A percentile compares a stretch with the other conserved stretches of the same genome.
Evolutionary conservation across 78 protist species (phyloP).

Genomic region (Isochrysis galbana): DNA sequence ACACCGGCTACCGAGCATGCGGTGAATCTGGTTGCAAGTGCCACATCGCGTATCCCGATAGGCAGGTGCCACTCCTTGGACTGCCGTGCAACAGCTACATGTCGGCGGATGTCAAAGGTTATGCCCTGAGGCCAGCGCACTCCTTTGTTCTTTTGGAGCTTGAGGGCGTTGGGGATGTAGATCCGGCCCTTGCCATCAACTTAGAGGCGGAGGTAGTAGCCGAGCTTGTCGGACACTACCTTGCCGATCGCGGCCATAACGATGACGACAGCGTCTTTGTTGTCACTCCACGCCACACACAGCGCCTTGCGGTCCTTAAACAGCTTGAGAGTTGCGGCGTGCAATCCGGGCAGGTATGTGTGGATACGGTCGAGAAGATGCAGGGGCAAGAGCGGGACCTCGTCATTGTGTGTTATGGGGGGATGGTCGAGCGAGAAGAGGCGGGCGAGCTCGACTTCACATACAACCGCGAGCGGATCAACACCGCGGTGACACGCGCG

Average conservation of each 20-base stretch:
- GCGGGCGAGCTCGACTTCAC: background rate
- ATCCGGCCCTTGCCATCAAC: background rate
- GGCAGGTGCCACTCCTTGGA: background rate
- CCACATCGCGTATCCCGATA: background rate
- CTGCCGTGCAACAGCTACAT: background rate
- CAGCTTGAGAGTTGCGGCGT: background rate
- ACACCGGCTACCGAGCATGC: background rate
- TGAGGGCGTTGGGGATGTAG: background rate
- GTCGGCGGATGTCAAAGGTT: background rate
- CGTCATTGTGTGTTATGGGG: background rate
- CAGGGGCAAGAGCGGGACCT: background rate
- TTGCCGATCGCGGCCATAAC: background rate
- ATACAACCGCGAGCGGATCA: background rate
- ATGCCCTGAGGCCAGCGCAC: background rate
- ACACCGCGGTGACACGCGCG: background rate
- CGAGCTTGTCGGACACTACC: background rate
- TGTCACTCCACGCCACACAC: background rate
- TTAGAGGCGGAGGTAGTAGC: background rate
- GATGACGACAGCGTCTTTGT: background rate
- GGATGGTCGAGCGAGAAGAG: background rate
- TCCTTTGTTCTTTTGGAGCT: background rate
- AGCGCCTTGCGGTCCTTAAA: background rate
- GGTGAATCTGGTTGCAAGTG: background rate
- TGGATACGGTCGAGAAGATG: slow-evolving; percentile 18
- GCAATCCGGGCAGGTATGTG: background rate